phyloP scores from a whole-genome alignment of 2,329 filamentous ascomycete genomes.

The Corynespora cassiicola region DNA sequence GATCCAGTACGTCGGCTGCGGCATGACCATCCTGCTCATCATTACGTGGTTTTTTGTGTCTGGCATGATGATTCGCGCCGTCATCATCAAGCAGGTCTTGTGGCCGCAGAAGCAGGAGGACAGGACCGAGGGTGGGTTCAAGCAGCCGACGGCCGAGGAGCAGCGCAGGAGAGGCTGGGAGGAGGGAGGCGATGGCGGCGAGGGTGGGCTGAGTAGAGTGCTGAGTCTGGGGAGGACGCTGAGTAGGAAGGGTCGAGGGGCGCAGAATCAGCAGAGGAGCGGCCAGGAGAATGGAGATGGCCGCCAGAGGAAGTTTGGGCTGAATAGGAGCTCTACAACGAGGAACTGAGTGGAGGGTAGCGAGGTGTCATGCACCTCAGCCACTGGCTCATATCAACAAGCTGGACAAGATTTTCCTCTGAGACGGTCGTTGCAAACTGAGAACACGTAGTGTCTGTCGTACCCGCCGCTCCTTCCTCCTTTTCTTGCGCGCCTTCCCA shows the following conservation, averaged over 20 bases:
- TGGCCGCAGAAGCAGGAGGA: conserved; percentile 78
- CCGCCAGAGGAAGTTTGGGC: no score
- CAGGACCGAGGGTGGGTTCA: conserved; percentile 66
- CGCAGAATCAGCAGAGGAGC: no score
- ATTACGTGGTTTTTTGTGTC: conserved; percentile 74
- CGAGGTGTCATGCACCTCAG: no score
- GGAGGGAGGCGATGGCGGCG: conserved; percentile 22
- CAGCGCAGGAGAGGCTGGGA: conserved; percentile 27
- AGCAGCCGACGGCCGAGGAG: conserved; percentile 36
- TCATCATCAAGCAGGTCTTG: conserved; percentile 70
- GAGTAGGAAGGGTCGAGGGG: conserved; percentile 21
- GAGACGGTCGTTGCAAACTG: no score
- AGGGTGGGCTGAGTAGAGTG: conserved; percentile 21
- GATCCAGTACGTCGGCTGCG: conserved; percentile 71
- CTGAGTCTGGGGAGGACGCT: conserved; percentile 30
- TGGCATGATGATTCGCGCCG: conserved; percentile 72
- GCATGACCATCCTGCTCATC: conserved; percentile 70
- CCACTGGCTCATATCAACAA: no score
- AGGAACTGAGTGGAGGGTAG: no score
- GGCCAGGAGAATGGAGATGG: no score
- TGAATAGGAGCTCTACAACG: no score
- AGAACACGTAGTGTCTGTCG: no score
- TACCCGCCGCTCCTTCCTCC: no score
- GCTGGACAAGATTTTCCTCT: no score
- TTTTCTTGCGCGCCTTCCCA: no score